Evolutionary conservation across 495 filamentous ascomycete genomes (phyloP), one percentile per base, ranked within the genome.

Genomic region (Choiromyces venosus): DNA sequence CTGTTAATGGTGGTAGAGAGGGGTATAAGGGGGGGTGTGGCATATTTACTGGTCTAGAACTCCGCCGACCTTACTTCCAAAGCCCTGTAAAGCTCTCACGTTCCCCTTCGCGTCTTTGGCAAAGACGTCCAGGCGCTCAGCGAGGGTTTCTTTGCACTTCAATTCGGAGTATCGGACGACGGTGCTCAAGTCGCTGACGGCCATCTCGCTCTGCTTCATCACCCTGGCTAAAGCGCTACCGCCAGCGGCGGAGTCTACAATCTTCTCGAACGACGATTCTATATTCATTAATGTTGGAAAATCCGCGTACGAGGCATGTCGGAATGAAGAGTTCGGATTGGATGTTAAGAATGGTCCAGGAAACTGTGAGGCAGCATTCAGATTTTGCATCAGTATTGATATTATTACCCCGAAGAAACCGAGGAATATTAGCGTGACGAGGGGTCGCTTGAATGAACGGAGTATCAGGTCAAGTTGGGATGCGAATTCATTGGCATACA

Each of bases 271-370:
- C 25, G 80, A 79, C 65, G 76, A 75, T 64, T 81, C 80, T 25
- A 81, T 81, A 46, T 75, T 81, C 80, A 81, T 81, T 36, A 81
- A 69, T 10, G 80, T 81, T 10, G 80, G 79, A 35, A 81, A 81
- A 67, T 81, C 80, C 37, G 77, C 76, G 37, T 79, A 79, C 12
- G 72, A 75, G 1, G 77, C 68, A 52, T 76, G 74, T 12, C 67
- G 70, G 35, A 71, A 80, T 5, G 79, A 69, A 4, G 80, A 73
- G 64, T 78, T 81, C 2, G 74, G 64, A n/a, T 71, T 61, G 12
- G 56, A 56, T 5, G 69, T 46, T 12, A 68, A 73, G 25, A 79
- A 71, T 35, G 66, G 35, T 39, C 67, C 37, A 16, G 71, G 25
- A 69, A 73, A 21, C 66, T 37, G 37, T 33, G 65, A 70, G 66